phyloP scores from a whole-genome alignment of 2,329 filamentous ascomycete species.

The Aspergillus neotritici region DNA sequence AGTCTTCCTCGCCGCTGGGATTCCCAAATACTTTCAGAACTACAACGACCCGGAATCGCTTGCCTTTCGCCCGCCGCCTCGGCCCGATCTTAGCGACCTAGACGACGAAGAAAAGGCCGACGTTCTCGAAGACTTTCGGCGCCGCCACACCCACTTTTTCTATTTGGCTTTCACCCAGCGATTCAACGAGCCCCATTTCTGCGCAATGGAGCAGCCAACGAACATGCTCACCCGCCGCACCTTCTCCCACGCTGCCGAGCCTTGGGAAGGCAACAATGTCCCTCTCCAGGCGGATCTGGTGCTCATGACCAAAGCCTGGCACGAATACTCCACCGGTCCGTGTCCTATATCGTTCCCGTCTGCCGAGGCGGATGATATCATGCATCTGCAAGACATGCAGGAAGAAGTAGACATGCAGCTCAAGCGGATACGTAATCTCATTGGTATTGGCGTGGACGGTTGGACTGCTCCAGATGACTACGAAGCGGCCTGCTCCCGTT shows the following conservation, averaged over 20 bases:
- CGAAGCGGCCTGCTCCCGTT: slow-evolving; percentile 8
- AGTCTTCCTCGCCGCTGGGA: slow-evolving; percentile 29
- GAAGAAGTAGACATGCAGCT: slow-evolving; percentile 13
- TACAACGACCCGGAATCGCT: slow-evolving; percentile 15
- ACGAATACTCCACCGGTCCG: not conserved
- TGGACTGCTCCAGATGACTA: slow-evolving; percentile 11
- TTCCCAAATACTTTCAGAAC: slow-evolving; percentile 35
- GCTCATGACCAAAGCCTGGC: slow-evolving; percentile 3
- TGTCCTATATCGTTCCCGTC: slow-evolving; percentile 12
- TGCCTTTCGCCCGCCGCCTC: not conserved
- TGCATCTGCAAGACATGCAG: slow-evolving; percentile 4
- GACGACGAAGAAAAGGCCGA: slow-evolving; percentile 1
- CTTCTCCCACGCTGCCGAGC: slow-evolving; percentile 2
- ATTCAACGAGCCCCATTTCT: slow-evolving; percentile 3
- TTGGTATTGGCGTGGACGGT: slow-evolving; percentile 12
- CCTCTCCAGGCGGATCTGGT: not conserved
- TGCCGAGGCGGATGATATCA: slow-evolving; percentile 3
- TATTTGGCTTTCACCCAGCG: slow-evolving; percentile 4
- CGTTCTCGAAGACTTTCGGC: not conserved
- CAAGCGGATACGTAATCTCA: slow-evolving; percentile 2
- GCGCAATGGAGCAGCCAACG: slow-evolving; percentile 1
- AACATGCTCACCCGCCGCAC: slow-evolving; percentile 2
- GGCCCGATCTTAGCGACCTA: not conserved
- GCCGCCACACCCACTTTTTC: slow-evolving; percentile 6
- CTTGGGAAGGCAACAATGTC: slow-evolving; percentile 7